Base-by-base conservation (phyloP, 2,329 filamentous ascomycete genomes). In the Cryphonectria nitschkei region DNA sequence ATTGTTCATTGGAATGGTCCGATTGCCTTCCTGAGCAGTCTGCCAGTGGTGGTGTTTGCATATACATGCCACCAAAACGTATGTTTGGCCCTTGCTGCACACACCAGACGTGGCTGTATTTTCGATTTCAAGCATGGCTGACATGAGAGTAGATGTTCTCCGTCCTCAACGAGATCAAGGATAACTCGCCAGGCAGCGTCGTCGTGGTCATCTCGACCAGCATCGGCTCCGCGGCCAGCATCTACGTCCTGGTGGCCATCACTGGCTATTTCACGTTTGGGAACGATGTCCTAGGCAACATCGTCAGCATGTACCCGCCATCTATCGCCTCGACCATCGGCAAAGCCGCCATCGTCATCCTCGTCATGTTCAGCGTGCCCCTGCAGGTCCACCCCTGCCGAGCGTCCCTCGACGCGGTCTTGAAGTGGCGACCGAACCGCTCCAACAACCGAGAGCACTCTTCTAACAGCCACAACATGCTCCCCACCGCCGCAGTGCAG, bases 41-140 rank as follows among this genome's bases (percentile, higher is more conserved):
- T 99, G 74, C 96, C 96, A 0, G 94, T 99, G 68, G 95, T 98
- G 70, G 93, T 99, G 2, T 99, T 99, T 84, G 96, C 95, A n/a
- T 99, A 98, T 80, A 99, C 96, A 1, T 99, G 96, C 80, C 96
- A 99, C 81, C 96, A 99, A 78, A 99, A 99, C 79, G 93, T 96
- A 83, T 75, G 89, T 78, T 9, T 29, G 6, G 22, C 16, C 56
- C 14, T 43, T 6, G 13, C 46, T 52, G 19, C 14, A n/a, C 19
- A 0, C 34, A 29, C 22, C 64, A 19, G 60, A 66, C 37, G 2
- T 6, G 46, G 37, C 7, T 19, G 26, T 26, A 26, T 26, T 39
- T 9, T 39, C 9, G 2, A 2, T 2, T 1, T 54, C 67, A 76
- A 14, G 29, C 34, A 14, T 43, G 16, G 69, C 80, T 83, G 72